Percentiles rank a stretch among this genome's conserved stretches.
Evolutionary conservation across 2,329 filamentous ascomycete species (phyloP).

Genomic region (Xylariaceae sp.): DNA sequence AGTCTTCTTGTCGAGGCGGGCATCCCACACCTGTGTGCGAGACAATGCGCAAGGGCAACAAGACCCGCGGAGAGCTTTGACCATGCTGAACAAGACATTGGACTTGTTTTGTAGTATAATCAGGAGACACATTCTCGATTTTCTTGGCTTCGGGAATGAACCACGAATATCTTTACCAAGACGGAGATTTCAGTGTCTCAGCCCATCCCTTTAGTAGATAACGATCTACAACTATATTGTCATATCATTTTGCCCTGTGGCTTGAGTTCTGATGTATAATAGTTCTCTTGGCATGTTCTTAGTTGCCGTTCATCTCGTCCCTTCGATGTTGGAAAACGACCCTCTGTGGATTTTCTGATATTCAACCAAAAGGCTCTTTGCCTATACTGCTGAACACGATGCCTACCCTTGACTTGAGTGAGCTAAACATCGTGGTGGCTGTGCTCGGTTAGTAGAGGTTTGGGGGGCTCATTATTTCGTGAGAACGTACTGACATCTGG

Average conservation of each 20-base stretch:
- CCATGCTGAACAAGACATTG: neutral
- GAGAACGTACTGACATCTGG: constrained; percentile 1
- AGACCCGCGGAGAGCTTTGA: neutral
- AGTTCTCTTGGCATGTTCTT: constrained; percentile 31
- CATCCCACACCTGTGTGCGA: constrained; percentile 8
- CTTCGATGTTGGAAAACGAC: constrained; percentile 6
- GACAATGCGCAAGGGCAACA: constrained; percentile 11
- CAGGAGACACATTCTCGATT: constrained; percentile 20
- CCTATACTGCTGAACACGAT: constrained; percentile 37
- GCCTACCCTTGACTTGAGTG: constrained; percentile 55
- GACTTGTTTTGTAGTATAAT: neutral
- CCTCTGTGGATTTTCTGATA: neutral
- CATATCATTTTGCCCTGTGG: constrained; percentile 14
- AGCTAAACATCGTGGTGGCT: constrained; percentile 58
- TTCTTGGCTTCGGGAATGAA: constrained; percentile 15
- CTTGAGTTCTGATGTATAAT: constrained; percentile 15
- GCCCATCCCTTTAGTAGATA: constrained; percentile 12
- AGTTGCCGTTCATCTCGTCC: neutral
- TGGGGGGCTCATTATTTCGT: neutral
- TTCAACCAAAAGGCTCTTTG: neutral
- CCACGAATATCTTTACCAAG: constrained; percentile 28
- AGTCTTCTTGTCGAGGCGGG: too few species aligned
- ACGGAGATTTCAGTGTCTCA: constrained; percentile 34
- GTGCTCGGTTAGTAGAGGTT: constrained; percentile 47
- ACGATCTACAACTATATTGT: constrained; percentile 25